Base-by-base conservation (phyloP, 345 rosid species). In the Populus simonii region DNA sequence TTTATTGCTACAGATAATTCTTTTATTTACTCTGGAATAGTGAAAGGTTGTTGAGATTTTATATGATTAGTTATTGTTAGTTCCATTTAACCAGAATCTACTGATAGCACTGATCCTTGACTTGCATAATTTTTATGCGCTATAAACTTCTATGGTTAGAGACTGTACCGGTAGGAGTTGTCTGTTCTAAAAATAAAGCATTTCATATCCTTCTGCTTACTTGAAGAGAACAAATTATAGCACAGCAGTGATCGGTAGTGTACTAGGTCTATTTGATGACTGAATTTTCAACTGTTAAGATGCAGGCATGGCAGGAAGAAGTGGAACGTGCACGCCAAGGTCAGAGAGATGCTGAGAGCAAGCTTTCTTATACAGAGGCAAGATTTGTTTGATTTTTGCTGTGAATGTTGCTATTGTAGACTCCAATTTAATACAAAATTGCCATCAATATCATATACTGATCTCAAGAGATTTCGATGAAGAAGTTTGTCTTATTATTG, bases 251-350 rank as follows among this genome's bases (percentile, higher is more conserved):
- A 4, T 61, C 15, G 49, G 43, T 55, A 67, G 61, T 74, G 35
- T 51, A 17, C 73, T 39, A 36, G 4, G 35, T 31, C 1, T 15
- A 23, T 57, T 20, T 73, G 75, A 59, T 81, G 39, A 74, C 66
- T 72, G 35, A 66, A 70, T 71, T 10, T 17, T 67, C 36, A 23
- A 75, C 66, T 51, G 38, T 76, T 74, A 82, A 89, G 97, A 90
- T 91, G 84, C 99, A 94, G 88, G 99, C 93, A 61, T 91, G 94
- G 97, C 99, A 94, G 79, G 95, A 91, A 71, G 98, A 96, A 89
- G 94, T 89, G 55, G 98, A 94, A 83, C 93, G 94, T 71, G 97
- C 99, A 79, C 93, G 92, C 82, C 95, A 86, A 75, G 95, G 95
- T 85, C 99, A 96, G 81, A 89, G 97, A 87, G 92, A 94, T 71